Evolutionary conservation across 176 grass and related monocot genomes (phyloP), one percentile per base, ranked within the genome.

Genomic region (Pontederia crassipes): DNA sequence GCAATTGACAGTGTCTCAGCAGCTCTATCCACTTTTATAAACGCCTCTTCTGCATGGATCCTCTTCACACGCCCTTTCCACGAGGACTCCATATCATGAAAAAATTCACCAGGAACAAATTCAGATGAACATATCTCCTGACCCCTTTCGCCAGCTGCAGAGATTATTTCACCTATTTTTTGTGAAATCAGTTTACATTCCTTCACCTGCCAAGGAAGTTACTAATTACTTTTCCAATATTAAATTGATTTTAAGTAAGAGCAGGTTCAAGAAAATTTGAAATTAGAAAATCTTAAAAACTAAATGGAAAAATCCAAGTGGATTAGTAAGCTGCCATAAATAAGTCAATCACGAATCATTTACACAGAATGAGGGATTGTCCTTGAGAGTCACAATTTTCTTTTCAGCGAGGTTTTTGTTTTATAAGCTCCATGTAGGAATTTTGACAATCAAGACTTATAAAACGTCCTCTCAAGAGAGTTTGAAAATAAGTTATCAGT

Each of bases 1-100:
- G 81, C 81, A 45, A 75, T 54, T 54, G 65, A 87, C 64, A 96
- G 72, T 56, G 86, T 75, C 75, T 82, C 66, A 65, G 86, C 91
- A 73, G 86, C 91, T 49, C 18, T 59, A 26, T 90, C 91, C 77
- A 87, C 91, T 82, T 80, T 79, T 10, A 72, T 28, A 62, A 90
- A 96, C 72, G 80, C 86, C 69, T 84, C 75, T 67, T 90, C 86
- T 59, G 78, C 80, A 85, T 96, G 91, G 50, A 87, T 68, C 70
- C 91, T 96, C 81, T 90, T 96, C 45, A 96, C 80, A 49, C 86
- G 86, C 6, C 83, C 80, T 82, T 90, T 96, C 91, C 91, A 96
- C 65, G 80, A 84, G 60, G 78, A 96, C 46, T 96, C 91, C 83
- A 90, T 90, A 77, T 96, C 83, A 72, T 90, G 82, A 58, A 96